phyloP scores from a whole-genome alignment of 2,329 filamentous ascomycete genomes.

The Sphaerulina vaccinii region DNA sequence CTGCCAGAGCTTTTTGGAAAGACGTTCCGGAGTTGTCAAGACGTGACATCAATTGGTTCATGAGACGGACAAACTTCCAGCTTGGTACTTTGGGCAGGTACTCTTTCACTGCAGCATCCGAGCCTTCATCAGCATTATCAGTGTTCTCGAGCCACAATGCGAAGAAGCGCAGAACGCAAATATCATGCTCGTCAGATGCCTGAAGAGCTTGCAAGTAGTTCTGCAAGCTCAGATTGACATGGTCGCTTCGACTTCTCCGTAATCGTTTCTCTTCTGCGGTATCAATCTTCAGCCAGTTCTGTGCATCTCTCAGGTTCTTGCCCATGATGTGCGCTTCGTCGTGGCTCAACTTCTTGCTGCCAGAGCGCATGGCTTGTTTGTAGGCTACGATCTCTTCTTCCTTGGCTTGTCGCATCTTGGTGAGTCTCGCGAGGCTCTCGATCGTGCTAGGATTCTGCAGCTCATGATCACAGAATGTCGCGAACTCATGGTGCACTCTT shows the following conservation, averaged over 20 bases:
- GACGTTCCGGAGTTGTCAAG: conserved; percentile 66
- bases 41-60: conserved; percentile 96
- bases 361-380: conserved; percentile 56
- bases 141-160: conserved; percentile 91
- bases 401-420: conserved; percentile 77
- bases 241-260: conserved; percentile 71
- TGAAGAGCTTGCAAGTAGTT: conserved; percentile 86
- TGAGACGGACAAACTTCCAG: conserved; percentile 85
- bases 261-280: conserved; percentile 80
- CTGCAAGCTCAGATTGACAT: conserved; percentile 83
- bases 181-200: conserved; percentile 84
- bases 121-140: conserved; percentile 59
- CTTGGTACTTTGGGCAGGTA: conserved; percentile 75
- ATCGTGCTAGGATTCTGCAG: conserved; percentile 80
- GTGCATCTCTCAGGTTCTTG: conserved; percentile 67
- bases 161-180: conserved; percentile 86
- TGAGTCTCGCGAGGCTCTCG: conserved; percentile 79
- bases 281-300: conserved; percentile 86
- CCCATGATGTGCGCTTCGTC: conserved; percentile 55
- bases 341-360: conserved; percentile 40
- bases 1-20: conserved; percentile 75
- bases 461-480: conserved; percentile 91
- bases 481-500: conserved; percentile 91
- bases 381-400: conserved; percentile 75
- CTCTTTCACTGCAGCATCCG: conserved; percentile 72